phyloP scores from a whole-genome alignment of 1,139 yeast genomes.

The Geotrichum macrosporum region DNA sequence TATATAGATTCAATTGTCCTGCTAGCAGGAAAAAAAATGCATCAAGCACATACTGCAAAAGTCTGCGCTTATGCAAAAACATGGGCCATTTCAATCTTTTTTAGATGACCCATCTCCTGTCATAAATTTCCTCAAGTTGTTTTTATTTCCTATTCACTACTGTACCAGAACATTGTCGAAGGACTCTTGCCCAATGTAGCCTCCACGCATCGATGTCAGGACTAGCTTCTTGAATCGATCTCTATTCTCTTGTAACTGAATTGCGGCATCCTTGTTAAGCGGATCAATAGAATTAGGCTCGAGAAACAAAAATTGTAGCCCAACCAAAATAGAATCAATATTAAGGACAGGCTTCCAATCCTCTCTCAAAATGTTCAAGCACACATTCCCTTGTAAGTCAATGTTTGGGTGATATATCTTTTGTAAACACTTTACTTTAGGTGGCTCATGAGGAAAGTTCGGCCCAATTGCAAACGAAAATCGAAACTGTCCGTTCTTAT shows the following conservation, averaged over 20 bases:
- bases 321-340: conserved; percentile 68
- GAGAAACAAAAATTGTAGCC: conserved; percentile 75
- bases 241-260: conserved; percentile 57
- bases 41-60: neutral
- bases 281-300: conserved; percentile 95
- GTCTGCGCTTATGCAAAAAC: neutral
- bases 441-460: conserved; percentile 90
- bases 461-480: conserved; percentile 63
- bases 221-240: conserved; percentile 58
- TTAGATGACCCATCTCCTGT: too few relatives aligned
- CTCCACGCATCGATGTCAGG: conserved; percentile 65
- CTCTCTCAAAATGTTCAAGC: conserved; percentile 83
- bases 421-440: conserved; percentile 67
- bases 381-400: conserved; percentile 83
- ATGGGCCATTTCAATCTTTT: too few relatives aligned
- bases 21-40: neutral
- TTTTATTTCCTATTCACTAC: too few relatives aligned
- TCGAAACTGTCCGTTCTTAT: conserved; percentile 60
- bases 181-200: conserved; percentile 51
- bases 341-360: conserved; percentile 96
- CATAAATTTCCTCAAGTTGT: too few relatives aligned
- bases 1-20: neutral
- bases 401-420: conserved; percentile 92
- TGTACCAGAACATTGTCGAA: conserved; percentile 57
- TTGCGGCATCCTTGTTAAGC: conserved; percentile 84